These are phyloP conservation scores for Hemileia vastatrix DNA, from an alignment of 1,284 basidiomycete species.

Conservation along the genomic window DNA sequence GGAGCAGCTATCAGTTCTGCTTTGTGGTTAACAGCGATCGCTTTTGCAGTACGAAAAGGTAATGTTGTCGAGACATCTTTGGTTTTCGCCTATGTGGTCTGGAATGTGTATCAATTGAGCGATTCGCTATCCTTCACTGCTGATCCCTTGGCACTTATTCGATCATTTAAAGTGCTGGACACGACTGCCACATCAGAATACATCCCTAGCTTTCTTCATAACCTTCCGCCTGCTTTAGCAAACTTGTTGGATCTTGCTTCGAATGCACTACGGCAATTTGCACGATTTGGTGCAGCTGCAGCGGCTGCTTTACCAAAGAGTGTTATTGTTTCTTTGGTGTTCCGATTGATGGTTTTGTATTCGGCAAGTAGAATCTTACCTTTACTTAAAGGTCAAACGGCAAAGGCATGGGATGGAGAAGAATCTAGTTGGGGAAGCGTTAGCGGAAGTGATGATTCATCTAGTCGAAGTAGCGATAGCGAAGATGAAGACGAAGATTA, in stretches of 20 bases:
- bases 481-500: too few relatives aligned
- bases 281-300: conserved; percentile 20
- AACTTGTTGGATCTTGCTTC: background rate
- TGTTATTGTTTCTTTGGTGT: conserved; percentile 39
- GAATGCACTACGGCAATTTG: background rate
- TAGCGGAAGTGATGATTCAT: too few relatives aligned
- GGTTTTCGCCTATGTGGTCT: conserved; percentile 42
- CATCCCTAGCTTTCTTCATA: background rate
- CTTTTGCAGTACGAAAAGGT: conserved; percentile 39
- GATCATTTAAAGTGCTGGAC: conserved; percentile 35
- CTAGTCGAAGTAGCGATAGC: too few relatives aligned
- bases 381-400: conserved; percentile 21
- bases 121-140: conserved; percentile 34
- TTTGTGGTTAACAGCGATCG: conserved; percentile 41
- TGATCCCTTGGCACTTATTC: conserved; percentile 39
- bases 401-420: too few relatives aligned
- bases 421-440: too few relatives aligned
- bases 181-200: background rate
- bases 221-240: background rate
- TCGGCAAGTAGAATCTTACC: conserved; percentile 38
- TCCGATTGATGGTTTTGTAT: conserved; percentile 39
- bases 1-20: conserved; percentile 37
- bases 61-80: conserved; percentile 42
- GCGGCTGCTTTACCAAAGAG: conserved; percentile 36
- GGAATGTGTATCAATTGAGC: conserved; percentile 39